Base-by-base conservation (phyloP, 2,329 filamentous ascomycete genomes). In the Colletotrichum godetiae region DNA sequence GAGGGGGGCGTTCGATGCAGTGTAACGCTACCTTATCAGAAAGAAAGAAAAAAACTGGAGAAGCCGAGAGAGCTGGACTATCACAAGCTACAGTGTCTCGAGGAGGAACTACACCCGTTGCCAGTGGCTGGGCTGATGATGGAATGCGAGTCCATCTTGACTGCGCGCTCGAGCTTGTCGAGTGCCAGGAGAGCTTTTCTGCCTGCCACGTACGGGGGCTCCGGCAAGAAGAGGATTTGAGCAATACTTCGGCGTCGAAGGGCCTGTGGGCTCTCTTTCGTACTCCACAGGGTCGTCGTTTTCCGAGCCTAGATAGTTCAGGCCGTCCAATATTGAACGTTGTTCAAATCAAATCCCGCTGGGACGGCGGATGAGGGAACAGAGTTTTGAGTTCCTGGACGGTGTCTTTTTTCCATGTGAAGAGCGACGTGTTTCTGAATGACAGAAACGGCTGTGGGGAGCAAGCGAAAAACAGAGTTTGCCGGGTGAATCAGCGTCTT, bases 41-140 rank as follows among this genome's bases (percentile, higher is more conserved):
- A 58, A n/a, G 42, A 37, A 33, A 58, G 8, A 3, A 42, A 68
- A 67, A 68, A 67, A 68, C 42, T 71, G 71, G 71, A 61, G 71
- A 70, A 73, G 67, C 71, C 67, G 71, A 71, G 67, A 71, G 67
- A 71, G 71, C 60, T 52, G 62, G 55, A 60, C 67, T 71, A 66
- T 70, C 71, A 71, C 67, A 61, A 71, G 60, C 67, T 70, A 71
- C 71, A 71, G 46, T 60, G 46, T 57, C 46, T 37, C 29, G 56
- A 42, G 24, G 29, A 5, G 27, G 46, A 13, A 49, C 60, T 66
- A 66, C 71, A 61, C 35, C 35, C 35, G 61, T 65, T 62, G 56
- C 66, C 61, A 70, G 67, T 65, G 60, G 60, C 33, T 66, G 60
- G 66, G 35, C 66, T 60, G 67, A 73, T 65, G 63, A 55, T 72